Conservation (phyloP, 176 grass and related monocot species). For the Areca catechu region DNA sequence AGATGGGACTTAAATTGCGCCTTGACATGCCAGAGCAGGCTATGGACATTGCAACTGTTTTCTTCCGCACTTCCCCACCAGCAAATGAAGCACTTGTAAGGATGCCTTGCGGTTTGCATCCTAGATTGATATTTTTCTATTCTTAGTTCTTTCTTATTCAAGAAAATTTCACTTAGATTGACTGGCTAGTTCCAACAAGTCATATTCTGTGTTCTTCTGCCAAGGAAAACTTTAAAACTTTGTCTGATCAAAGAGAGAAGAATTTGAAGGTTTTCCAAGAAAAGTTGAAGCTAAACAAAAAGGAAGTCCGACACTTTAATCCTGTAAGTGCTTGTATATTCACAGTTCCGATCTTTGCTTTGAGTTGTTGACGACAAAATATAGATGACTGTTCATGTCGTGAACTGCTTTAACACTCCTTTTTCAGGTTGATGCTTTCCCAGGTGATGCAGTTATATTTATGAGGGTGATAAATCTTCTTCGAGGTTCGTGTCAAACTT, state of each 20-base stretch:
- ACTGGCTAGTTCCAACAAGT: not conserved
- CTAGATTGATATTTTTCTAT: not conserved
- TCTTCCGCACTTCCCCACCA: constrained; percentile 68
- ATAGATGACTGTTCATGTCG: not conserved
- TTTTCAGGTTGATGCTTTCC: constrained; percentile 89
- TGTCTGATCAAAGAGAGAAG: constrained; percentile 73
- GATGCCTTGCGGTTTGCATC: not conserved
- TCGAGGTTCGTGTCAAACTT: constrained; percentile 53
- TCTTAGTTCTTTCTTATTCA: not conserved
- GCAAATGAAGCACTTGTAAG: constrained; percentile 67
- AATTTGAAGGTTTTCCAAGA: constrained; percentile 70
- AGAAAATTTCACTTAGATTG: constrained; percentile 6
- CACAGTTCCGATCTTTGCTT: not conserved
- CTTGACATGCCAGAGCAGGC: constrained; percentile 94
- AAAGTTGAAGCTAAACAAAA: constrained; percentile 68
- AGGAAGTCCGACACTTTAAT: constrained; percentile 67
- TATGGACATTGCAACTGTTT: constrained; percentile 74
- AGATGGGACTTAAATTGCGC: constrained; percentile 96
- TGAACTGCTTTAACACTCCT: not conserved
- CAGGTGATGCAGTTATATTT: constrained; percentile 96
- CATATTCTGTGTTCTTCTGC: constrained; percentile 3
- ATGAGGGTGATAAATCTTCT: constrained; percentile 95
- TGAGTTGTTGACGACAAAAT: not conserved
- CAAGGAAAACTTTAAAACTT: constrained; percentile 70
- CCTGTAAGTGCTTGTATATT: constrained; percentile 49